A percentile compares a stretch with the other conserved stretches of the same genome.
Conservation (phyloP, 2,329 filamentous ascomycete genomes). For the Madurella fahalii region DNA sequence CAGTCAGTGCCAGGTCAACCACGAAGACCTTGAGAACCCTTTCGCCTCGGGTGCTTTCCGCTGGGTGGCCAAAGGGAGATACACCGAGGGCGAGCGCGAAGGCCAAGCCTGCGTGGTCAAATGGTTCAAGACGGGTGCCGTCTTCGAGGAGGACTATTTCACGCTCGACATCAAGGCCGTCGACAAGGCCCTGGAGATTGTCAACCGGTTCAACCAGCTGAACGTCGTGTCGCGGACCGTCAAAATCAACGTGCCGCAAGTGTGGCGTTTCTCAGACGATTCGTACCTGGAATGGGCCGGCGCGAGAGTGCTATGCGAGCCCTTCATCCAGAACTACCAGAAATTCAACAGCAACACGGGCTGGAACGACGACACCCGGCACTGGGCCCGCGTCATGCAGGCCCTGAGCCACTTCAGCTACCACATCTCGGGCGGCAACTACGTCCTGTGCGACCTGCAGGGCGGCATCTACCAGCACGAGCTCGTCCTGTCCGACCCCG, state of each 20-base stretch:
- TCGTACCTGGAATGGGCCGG: conserved; percentile 17
- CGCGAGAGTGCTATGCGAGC: conserved; percentile 31
- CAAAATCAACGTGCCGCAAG: conserved; percentile 34
- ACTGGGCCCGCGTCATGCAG: conserved; percentile 38
- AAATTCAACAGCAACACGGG: conserved; percentile 44
- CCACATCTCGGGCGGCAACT: conserved; percentile 34
- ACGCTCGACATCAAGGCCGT: conserved; percentile 36
- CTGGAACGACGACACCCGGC: conserved; percentile 31
- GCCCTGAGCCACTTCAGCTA: conserved; percentile 43
- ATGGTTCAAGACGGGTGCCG: conserved; percentile 37
- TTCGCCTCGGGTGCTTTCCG: conserved; percentile 28
- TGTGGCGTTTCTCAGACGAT: conserved; percentile 29
- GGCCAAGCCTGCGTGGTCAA: conserved; percentile 36
- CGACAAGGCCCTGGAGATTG: conserved; percentile 34
- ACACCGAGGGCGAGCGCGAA: conserved; percentile 28
- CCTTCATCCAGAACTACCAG: conserved; percentile 39
- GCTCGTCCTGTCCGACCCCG: conserved; percentile 39
- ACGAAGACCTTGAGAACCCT: conserved; percentile 17
- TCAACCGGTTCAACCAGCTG: conserved; percentile 35
- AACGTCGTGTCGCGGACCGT: conserved; percentile 30
- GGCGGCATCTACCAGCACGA: conserved; percentile 37
- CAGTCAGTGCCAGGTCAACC: not conserved
- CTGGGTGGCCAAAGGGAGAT: conserved; percentile 30
- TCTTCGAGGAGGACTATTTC: conserved; percentile 34
- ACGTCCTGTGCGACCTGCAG: conserved; percentile 41